Evolutionary conservation across 768 basidiomycete genomes (phyloP).

Genomic region (Suillus tomentosus): DNA sequence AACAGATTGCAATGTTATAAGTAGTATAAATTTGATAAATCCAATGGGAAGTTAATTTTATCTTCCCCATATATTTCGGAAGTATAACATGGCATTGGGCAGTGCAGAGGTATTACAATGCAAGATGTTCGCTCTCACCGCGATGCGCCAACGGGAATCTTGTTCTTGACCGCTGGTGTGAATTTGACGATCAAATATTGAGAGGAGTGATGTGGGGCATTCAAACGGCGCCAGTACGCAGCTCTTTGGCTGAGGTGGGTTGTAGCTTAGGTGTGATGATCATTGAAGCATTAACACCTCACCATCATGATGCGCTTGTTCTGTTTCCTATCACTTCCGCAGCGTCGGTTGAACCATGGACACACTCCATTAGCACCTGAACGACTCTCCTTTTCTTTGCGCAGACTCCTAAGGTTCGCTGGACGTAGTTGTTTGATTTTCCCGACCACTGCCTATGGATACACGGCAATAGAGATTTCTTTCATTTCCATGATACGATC

Average conservation of each 20-base stretch:
- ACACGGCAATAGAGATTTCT: slow-evolving; percentile 1
- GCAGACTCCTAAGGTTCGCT: neutral
- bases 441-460: neutral
- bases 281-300: neutral
- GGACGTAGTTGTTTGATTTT: slow-evolving; percentile 22
- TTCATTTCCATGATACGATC: neutral
- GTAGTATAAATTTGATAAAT: neutral
- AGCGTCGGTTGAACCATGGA: neutral
- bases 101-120: neutral
- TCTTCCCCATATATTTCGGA: neutral
- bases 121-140: neutral
- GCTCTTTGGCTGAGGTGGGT: neutral
- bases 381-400: neutral
- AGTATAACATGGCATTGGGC: neutral
- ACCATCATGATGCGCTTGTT: neutral
- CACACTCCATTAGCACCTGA: neutral
- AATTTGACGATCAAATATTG: neutral
- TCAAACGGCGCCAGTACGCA: slow-evolving; percentile 41
- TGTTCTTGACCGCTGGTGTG: neutral
- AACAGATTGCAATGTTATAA: neutral
- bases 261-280: neutral
- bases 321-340: neutral
- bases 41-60: neutral
- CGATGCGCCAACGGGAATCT: neutral
- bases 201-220: neutral